Evolutionary conservation across 2,329 filamentous ascomycete species (phyloP), one percentile per base, ranked within the genome.

Genomic region (Tricladium varicosporioides): DNA sequence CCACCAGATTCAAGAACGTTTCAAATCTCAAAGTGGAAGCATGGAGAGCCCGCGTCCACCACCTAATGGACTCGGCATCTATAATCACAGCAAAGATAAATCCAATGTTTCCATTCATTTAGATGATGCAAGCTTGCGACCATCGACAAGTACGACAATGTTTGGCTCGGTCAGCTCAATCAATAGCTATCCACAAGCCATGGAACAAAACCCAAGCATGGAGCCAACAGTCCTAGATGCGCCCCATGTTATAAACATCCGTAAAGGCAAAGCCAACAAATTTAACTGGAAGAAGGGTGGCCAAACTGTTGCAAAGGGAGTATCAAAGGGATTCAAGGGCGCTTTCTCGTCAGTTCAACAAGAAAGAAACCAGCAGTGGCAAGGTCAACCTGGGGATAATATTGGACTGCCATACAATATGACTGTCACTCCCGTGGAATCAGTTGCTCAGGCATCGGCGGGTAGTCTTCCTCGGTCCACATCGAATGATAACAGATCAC

Each of bases 261-360:
- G 92, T 67, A 97, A 97, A 76, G 92, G 89, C 31, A 92, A 96
- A 70, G 69, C 68, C 53, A 96, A 92, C 77, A 97, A 97, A 73
- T 97, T 97, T 76, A 96, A 96, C 76, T 97, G 94, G 92, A 96
- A 97, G 81, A 96, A 95, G 78, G 92, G 92, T 42, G 91, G 91
- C 42, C 93, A 96, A 74, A 92, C 90, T 55, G 87, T 97, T 66
- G 92, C 92, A 27, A 96, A 97, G 73, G 93, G 92, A 69, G 89
- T 97, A 51, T 89, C 89, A 60, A 97, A 97, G 77, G 92, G 92
- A 52, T 86, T 97, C 72, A 96, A 96, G 73, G 90, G 92, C 54
- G 92, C 92, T 5, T 95, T 97, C 58, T 59, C 65, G n/a, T 67
- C 67, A 8, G 61, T 52, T 18, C 78, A 80, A 46, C 84, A 82